A percentile compares a stretch with the other conserved stretches of the same genome.
Evolutionary conservation across 257 asterid genomes (phyloP).

Genomic region (Ophiorrhiza pumila): DNA sequence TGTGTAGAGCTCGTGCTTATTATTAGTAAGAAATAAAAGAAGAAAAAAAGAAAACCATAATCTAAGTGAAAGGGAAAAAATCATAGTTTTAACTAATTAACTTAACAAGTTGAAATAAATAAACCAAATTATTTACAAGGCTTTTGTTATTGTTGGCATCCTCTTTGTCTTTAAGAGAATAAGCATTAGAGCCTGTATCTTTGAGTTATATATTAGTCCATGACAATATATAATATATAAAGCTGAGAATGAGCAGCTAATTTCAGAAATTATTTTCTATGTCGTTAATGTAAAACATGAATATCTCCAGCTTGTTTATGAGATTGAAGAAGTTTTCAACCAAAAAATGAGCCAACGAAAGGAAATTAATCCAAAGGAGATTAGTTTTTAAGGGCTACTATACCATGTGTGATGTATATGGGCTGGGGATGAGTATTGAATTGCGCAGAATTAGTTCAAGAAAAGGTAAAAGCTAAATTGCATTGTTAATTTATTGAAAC

Average conservation of each 20-base stretch:
- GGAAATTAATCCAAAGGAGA: not conserved
- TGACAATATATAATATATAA: not conserved
- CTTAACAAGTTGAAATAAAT: not conserved
- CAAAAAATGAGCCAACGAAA: not conserved
- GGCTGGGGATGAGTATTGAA: no score
- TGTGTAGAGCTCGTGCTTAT: not conserved
- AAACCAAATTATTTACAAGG: no score
- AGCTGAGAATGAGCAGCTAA: not conserved
- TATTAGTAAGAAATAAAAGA: not conserved
- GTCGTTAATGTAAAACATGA: not conserved
- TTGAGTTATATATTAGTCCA: not conserved
- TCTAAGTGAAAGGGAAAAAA: no score
- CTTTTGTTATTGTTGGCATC: no score
- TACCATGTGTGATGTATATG: no score
- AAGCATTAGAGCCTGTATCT: not conserved
- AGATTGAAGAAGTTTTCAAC: not conserved
- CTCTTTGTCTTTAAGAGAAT: not conserved
- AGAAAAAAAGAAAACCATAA: not conserved
- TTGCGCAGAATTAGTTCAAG: no score
- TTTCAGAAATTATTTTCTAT: not conserved
- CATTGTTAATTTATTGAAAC: no score
- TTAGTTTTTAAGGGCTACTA: no score
- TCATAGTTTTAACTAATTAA: not conserved
- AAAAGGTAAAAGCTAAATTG: no score
- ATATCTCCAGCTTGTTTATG: not conserved